Percentiles rank a stretch among this genome's conserved stretches.
Evolutionary conservation across 306 rosid species (phyloP).

Genomic region (Corylus americana): DNA sequence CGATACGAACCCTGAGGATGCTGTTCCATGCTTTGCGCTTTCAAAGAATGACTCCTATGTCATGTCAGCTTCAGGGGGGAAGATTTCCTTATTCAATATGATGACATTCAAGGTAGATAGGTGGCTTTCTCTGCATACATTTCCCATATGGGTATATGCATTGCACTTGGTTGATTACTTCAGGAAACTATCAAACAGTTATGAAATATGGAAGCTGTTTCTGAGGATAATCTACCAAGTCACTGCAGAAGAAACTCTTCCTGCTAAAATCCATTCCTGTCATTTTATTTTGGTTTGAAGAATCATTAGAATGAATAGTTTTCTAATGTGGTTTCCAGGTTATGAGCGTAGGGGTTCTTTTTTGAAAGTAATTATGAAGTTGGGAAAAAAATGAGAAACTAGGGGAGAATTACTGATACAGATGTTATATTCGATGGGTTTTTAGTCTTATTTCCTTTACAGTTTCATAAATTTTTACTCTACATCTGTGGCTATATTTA

Average conservation of each 20-base stretch:
- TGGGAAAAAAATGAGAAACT: neutral
- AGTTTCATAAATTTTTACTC: neutral
- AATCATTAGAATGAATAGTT: neutral
- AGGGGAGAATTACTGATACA: neutral
- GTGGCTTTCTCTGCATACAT: constrained; percentile 19
- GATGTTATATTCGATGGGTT: neutral
- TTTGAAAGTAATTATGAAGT: neutral
- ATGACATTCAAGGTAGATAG: constrained; percentile 99
- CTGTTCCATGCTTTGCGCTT: constrained; percentile 95
- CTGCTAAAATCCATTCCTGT: neutral
- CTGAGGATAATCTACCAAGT: neutral
- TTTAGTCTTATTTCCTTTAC: neutral
- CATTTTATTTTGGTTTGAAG: neutral
- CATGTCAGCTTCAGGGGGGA: constrained; percentile 99
- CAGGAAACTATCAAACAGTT: neutral
- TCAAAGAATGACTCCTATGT: constrained; percentile 97
- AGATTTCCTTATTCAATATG: constrained; percentile 98
- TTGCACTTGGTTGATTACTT: constrained; percentile 9
- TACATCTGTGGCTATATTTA: constrained; percentile 18
- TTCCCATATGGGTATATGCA: constrained; percentile 11
- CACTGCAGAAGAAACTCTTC: neutral
- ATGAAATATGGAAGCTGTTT: neutral
- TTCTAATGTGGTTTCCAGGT: neutral
- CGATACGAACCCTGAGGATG: constrained; percentile 92
- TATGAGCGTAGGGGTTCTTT: neutral